Evolutionary conservation across 2,329 filamentous ascomycete species (phyloP).

Genomic region (Aspergillus versicolor): DNA sequence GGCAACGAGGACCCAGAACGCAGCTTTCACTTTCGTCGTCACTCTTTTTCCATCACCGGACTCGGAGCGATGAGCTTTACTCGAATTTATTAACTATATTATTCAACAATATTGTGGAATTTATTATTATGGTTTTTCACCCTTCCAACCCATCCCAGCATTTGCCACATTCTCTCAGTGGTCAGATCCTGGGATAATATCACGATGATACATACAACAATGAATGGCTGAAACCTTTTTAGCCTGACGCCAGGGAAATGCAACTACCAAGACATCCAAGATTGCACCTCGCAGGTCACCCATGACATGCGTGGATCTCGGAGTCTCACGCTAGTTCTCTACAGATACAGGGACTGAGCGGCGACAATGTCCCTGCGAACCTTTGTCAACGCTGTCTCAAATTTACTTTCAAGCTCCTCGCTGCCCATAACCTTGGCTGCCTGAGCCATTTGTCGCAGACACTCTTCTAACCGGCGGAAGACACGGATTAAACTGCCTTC

Average conservation of each 20-base stretch:
- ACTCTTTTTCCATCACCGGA: background rate
- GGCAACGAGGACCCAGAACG: conserved; percentile 29
- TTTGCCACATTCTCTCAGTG: background rate
- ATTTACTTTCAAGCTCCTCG: conserved; percentile 88
- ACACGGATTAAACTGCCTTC: conserved; percentile 94
- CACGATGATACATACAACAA: conserved; percentile 3
- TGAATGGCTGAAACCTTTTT: conserved; percentile 14
- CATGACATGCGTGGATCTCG: background rate
- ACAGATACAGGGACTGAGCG: conserved; percentile 89
- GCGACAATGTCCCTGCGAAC: conserved; percentile 92
- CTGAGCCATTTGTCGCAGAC: conserved; percentile 91
- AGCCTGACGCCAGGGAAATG: conserved; percentile 25
- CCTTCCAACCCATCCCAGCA: background rate
- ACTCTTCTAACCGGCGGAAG: conserved; percentile 91
- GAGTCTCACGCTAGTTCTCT: conserved; percentile 31
- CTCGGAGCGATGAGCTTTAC: background rate
- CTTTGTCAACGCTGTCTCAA: conserved; percentile 80
- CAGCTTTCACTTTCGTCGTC: background rate
- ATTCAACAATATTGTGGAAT: background rate
- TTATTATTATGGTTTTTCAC: background rate
- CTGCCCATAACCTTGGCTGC: conserved; percentile 98
- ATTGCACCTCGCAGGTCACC: conserved; percentile 3
- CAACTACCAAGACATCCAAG: conserved; percentile 17
- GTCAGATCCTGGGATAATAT: conserved; percentile 9
- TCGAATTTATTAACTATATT: background rate